Conservation (phyloP, 768 basidiomycete genomes). For the Flagelloscypha sp. region DNA sequence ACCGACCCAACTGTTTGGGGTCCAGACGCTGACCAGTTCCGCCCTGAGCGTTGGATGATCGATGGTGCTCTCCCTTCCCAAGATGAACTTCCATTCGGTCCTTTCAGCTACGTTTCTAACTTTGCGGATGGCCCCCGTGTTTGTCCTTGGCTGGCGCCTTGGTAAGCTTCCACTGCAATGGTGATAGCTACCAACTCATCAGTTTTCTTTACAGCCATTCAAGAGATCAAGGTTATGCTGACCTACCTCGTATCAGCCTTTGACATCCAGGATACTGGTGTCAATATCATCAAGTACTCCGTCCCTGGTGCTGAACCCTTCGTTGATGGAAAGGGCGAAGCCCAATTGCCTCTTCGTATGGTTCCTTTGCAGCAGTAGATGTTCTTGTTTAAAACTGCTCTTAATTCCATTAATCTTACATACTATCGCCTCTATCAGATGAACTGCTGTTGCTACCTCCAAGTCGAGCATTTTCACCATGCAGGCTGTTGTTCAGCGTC, state of each 20-base stretch:
- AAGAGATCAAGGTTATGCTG: constrained; percentile 33
- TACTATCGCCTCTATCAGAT: no score
- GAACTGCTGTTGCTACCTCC: no score
- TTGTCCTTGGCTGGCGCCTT: constrained; percentile 33
- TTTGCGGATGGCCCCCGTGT: constrained; percentile 31
- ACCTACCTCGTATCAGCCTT: constrained; percentile 27
- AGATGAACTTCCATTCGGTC: constrained; percentile 18
- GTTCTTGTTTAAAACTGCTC: no score
- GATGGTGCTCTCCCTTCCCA: constrained; percentile 21
- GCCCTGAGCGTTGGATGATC: constrained; percentile 31
- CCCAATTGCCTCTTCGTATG: constrained; percentile 1
- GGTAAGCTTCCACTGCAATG: constrained; percentile 11
- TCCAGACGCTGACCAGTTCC: constrained; percentile 23
- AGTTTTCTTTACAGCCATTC: constrained; percentile 21
- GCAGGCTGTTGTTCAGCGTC: no score
- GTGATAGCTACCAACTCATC: background rate
- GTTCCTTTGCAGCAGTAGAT: no score
- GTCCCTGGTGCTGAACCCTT: constrained; percentile 2
- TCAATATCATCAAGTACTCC: constrained; percentile 11
- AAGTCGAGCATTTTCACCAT: no score
- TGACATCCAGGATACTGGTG: constrained; percentile 28
- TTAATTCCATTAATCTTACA: background rate
- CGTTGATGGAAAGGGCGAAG: constrained; percentile 1
- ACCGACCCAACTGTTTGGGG: constrained; percentile 28
- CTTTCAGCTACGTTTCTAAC: constrained; percentile 1